A percentile compares a stretch with the other conserved stretches of the same genome.
phyloP scores from a whole-genome alignment of 768 basidiomycete genomes.

The Mycena metata region DNA sequence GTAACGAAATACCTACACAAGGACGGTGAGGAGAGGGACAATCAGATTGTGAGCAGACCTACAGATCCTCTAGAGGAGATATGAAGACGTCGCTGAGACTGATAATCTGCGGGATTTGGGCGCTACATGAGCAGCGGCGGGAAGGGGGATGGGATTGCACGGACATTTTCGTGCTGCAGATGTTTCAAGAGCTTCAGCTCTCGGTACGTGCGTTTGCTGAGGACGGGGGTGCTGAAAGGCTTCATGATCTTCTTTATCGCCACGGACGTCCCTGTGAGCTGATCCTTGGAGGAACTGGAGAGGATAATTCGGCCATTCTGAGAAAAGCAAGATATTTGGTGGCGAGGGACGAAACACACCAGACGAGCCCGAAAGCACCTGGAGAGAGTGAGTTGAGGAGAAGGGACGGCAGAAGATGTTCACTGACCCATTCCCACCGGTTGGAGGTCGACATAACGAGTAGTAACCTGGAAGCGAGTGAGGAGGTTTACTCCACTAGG shows the following conservation, averaged over 20 bases:
- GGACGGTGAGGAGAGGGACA: slow-evolving; percentile 19
- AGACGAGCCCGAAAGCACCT: slow-evolving; percentile 99
- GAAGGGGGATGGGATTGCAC: slow-evolving; percentile 43
- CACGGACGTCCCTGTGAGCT: slow-evolving; percentile 92
- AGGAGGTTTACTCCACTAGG: slow-evolving; percentile 36
- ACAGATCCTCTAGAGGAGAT: slow-evolving; percentile 99
- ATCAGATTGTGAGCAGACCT: slow-evolving; percentile 47
- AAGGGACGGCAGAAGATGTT: neutral
- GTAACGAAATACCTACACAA: slow-evolving; percentile 94
- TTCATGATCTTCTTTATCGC: slow-evolving; percentile 99
- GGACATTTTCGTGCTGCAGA: slow-evolving; percentile 96
- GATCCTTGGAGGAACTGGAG: slow-evolving; percentile 91
- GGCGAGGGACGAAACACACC: slow-evolving; percentile 65
- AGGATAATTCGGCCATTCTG: slow-evolving; percentile 1
- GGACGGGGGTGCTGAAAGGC: slow-evolving; percentile 98
- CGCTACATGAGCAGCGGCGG: slow-evolving; percentile 4
- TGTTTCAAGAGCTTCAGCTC: slow-evolving; percentile 99
- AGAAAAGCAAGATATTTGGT: slow-evolving; percentile 10
- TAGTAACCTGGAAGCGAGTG: slow-evolving; percentile 79
- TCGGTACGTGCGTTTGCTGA: slow-evolving; percentile 96
- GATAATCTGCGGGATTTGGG: slow-evolving; percentile 79
- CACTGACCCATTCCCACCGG: slow-evolving; percentile 97
- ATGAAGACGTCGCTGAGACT: slow-evolving; percentile 99
- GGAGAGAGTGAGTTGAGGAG: neutral
- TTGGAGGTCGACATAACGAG: slow-evolving; percentile 98